These are phyloP conservation scores for Phytophthora pluvialis DNA, from an alignment of 352 stramenopile genomes.

Conservation along the genomic window DNA sequence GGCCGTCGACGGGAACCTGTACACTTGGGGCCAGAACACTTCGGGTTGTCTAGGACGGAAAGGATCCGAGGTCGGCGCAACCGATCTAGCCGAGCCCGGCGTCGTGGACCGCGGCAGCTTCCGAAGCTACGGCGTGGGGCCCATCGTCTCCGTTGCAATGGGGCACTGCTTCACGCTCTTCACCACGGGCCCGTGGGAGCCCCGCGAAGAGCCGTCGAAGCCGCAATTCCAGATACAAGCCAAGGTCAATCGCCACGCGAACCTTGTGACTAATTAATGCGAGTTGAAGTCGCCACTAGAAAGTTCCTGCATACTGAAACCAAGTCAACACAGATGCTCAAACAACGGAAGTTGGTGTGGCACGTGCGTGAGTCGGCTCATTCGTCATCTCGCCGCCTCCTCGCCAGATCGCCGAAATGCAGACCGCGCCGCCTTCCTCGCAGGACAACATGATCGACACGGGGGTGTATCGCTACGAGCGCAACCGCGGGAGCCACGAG, in stretches of 20 bases:
- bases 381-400: constrained; percentile 12
- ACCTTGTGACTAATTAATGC: constrained; percentile 7
- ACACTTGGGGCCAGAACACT: constrained; percentile 72
- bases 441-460: constrained; percentile 57
- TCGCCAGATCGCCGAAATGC: constrained; percentile 22
- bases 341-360: constrained; percentile 1
- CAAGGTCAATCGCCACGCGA: constrained; percentile 51
- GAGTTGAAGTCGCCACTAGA: constrained; percentile 13
- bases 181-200: constrained; percentile 53
- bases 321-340: constrained; percentile 8
- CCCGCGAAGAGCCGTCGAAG: constrained; percentile 41
- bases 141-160: constrained; percentile 58
- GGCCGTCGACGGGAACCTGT: constrained; percentile 62
- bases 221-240: constrained; percentile 49
- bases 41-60: constrained; percentile 62
- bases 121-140: constrained; percentile 47
- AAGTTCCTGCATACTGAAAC: constrained; percentile 11
- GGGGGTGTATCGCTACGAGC: constrained; percentile 81
- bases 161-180: constrained; percentile 71
- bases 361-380: constrained; percentile 9
- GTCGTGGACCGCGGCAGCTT: constrained; percentile 44
- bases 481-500: constrained; percentile 69
- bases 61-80: constrained; percentile 23
- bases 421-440: constrained; percentile 28
- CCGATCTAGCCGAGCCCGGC: constrained; percentile 55